Evolutionary conservation across 352 stramenopile species (phyloP).

Genomic region (Pythium sukuiense): DNA sequence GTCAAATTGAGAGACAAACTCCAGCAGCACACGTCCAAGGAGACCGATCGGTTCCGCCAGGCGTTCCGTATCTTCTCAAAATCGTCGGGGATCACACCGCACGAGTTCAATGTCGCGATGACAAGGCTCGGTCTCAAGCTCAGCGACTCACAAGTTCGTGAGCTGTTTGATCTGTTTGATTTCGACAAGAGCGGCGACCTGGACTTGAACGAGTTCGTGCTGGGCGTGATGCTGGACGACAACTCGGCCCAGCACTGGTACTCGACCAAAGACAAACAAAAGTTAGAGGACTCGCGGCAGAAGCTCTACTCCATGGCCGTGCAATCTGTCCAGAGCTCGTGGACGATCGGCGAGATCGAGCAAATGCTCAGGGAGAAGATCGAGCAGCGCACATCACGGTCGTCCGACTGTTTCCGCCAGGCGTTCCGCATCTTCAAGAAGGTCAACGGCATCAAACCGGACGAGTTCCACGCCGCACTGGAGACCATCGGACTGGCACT

Average conservation of each 20-base stretch:
- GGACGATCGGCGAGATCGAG: conserved; percentile 78
- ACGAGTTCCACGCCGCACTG: conserved; percentile 68
- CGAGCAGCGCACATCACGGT: conserved; percentile 74
- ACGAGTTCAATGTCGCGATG: conserved; percentile 58
- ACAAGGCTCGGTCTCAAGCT: conserved; percentile 56
- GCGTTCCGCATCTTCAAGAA: conserved; percentile 86
- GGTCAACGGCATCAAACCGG: conserved; percentile 70
- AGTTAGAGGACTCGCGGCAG: conserved; percentile 46
- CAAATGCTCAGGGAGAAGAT: conserved; percentile 83
- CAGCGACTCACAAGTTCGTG: conserved; percentile 45
- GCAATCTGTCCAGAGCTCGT: conserved; percentile 63
- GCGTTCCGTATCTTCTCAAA: conserved; percentile 75
- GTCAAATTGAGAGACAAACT: conserved; percentile 56
- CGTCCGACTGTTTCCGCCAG: conserved; percentile 78
- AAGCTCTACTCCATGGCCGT: conserved; percentile 67
- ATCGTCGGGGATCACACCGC: conserved; percentile 48
- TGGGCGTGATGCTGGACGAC: conserved; percentile 77
- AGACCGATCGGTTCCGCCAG: conserved; percentile 73
- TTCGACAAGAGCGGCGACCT: conserved; percentile 77
- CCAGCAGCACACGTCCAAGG: conserved; percentile 64
- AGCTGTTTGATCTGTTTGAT: conserved; percentile 73
- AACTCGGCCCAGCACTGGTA: conserved; percentile 56
- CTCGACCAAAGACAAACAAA: conserved; percentile 51
- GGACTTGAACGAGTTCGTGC: conserved; percentile 80
- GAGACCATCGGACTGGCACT: conserved; percentile 60